These are phyloP conservation scores for Zea luxurians DNA, from an alignment of 176 grass and related monocot genomes.

Conservation along the genomic window DNA sequence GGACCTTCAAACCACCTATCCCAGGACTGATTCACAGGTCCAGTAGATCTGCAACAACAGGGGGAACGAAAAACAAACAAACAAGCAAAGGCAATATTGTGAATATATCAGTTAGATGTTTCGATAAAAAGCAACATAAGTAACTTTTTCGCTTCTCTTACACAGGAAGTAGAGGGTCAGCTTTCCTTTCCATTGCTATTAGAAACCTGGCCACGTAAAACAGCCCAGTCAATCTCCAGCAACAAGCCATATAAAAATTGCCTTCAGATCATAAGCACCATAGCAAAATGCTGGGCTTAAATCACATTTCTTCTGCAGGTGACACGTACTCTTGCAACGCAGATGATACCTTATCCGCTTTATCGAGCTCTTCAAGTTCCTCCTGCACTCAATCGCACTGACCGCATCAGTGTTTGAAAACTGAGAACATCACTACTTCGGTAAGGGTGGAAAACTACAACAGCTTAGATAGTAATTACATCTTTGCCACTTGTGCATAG, in stretches of 20 bases:
- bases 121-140: background rate
- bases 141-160: constrained; percentile 40
- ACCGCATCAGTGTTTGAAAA: background rate
- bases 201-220: constrained; percentile 58
- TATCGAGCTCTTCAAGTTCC: constrained; percentile 69
- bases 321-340: constrained; percentile 64
- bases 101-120: background rate
- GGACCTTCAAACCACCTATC: constrained; percentile 91
- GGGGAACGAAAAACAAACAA: background rate
- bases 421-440: background rate
- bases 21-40: constrained; percentile 57
- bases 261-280: background rate
- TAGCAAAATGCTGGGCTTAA: constrained; percentile 3
- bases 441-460: background rate
- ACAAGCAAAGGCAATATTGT: background rate
- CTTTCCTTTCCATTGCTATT: constrained; percentile 53
- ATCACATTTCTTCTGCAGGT: constrained; percentile 16
- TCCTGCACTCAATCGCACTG: constrained; percentile 47
- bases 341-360: constrained; percentile 66
- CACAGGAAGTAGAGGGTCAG: constrained; percentile 82
- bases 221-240: constrained; percentile 11
- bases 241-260: background rate
- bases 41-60: constrained; percentile 57
- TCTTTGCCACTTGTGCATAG: background rate
- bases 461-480: background rate